Evolutionary conservation across 2,329 filamentous ascomycete genomes (phyloP), one percentile per base, ranked within the genome.

Genomic region (Fusarium sp.): DNA sequence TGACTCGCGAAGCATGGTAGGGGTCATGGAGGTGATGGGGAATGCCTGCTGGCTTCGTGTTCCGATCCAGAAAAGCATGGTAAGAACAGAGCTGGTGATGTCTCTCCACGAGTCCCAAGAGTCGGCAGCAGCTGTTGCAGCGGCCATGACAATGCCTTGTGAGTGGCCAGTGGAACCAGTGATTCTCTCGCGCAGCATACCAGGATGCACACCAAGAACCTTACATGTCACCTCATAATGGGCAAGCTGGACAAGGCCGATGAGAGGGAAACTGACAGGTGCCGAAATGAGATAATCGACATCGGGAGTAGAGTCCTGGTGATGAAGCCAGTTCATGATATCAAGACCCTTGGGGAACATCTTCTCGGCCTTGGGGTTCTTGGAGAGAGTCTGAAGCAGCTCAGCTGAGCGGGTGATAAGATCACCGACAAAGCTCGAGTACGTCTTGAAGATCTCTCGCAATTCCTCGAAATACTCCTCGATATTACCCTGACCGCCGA

Each of bases 381-480:
- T 91, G 41, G 95, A 92, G 47, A 99, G 88, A 32, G 87, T 91
- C 81, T 96, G 94, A n/a, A 99, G 89, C 62, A 97, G 91, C 79
- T 97, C 93, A 20, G 96, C 95, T 13, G 95, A 92, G 30, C 91
- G 89, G 34, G 89, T 88, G 79, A 99, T 89, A 74, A 98, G 91
- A 75, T 97, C 94, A 76, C 94, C 93, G 10, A 98, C 91, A 76
- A 99, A 97, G 34, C 93, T 93, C 18, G 94, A 92, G 84, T 99
- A 99, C 68, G 95, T 98, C 78, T 88, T 91, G 86, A 96, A 96
- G 66, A 98, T 90, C 82, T 97, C 93, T 64, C 96, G 92, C 72
- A 99, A 89, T 86, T 99, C 96, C 77, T 99, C 96, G 79, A 99
- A 99, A 85, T 99, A 99, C 85, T 99, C 97, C 84, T 99, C 96